Conservation (phyloP, 345 rosid genomes). For the Raphanus raphanistrum region DNA sequence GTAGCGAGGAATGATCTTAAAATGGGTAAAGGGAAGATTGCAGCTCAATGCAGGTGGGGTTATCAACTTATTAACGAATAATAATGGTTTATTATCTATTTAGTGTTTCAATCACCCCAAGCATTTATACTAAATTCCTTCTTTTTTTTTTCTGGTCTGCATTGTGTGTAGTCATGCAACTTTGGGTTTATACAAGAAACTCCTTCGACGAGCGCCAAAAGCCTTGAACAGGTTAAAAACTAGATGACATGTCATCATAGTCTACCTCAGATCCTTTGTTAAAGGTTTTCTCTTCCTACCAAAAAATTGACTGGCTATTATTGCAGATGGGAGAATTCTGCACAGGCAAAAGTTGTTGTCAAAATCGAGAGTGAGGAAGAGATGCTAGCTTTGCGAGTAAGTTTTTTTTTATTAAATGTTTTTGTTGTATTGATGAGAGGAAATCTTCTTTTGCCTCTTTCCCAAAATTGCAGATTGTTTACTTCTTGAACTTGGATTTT, state of each 20-base stretch:
- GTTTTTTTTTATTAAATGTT: slow-evolving; percentile 32
- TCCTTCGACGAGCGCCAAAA: slow-evolving; percentile 73
- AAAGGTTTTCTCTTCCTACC: background rate
- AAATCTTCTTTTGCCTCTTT: too few species aligned
- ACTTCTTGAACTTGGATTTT: too few species aligned
- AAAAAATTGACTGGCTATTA: slow-evolving; percentile 7
- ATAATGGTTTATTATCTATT: too few species aligned
- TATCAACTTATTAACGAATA: background rate
- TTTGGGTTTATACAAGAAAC: slow-evolving; percentile 87
- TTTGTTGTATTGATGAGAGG: slow-evolving; percentile 7
- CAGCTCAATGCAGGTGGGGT: slow-evolving; percentile 96
- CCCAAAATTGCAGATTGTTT: too few species aligned
- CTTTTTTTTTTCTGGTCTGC: background rate
- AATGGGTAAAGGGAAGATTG: slow-evolving; percentile 99
- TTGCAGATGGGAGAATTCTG: slow-evolving; percentile 90
- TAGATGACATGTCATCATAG: background rate
- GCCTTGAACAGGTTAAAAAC: slow-evolving; percentile 68
- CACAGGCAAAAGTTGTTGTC: slow-evolving; percentile 95
- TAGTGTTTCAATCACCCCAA: background rate
- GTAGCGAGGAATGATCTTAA: slow-evolving; percentile 94
- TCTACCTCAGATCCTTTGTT: background rate
- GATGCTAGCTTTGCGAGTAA: slow-evolving; percentile 85
- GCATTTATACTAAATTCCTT: background rate
- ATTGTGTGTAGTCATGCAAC: slow-evolving; percentile 79
- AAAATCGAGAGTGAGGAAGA: slow-evolving; percentile 90